Conservation (phyloP, 1,284 basidiomycete genomes). For the Cutaneotrichosporon sp. region DNA sequence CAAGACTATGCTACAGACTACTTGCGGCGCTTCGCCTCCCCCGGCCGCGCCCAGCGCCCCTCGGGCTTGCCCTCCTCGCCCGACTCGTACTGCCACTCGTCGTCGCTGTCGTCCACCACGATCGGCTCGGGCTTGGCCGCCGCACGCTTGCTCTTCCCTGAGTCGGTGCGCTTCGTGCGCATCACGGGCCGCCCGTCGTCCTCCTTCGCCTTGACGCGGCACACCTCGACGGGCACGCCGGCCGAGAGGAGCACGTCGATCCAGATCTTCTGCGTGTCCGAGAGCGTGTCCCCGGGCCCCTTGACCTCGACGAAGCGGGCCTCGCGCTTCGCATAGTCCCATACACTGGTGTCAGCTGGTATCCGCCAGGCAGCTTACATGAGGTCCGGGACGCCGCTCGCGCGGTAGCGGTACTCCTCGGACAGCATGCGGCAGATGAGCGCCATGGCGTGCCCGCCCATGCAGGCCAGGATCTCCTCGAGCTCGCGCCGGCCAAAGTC, state of each 20-base stretch:
- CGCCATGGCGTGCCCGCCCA: constrained; percentile 69
- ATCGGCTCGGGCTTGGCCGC: constrained; percentile 4
- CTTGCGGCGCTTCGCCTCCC: not conserved
- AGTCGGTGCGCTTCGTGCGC: not conserved
- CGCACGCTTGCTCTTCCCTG: not conserved
- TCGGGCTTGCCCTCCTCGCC: constrained; percentile 25
- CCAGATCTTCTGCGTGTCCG: constrained; percentile 91
- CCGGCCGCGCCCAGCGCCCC: constrained; percentile 19
- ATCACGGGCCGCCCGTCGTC: not conserved
- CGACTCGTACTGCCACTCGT: constrained; percentile 26
- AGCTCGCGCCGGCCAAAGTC: constrained; percentile 75
- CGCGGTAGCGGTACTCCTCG: constrained; percentile 81
- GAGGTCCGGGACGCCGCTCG: constrained; percentile 87
- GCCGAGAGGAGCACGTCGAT: constrained; percentile 71
- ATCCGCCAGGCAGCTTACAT: constrained; percentile 55
- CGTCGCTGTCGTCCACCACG: constrained; percentile 9
- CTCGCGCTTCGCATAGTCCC: constrained; percentile 63
- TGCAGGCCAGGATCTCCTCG: constrained; percentile 74
- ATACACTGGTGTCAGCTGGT: constrained; percentile 57
- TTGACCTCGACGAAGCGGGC: constrained; percentile 96
- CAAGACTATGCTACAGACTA: not conserved
- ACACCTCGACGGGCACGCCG: constrained; percentile 71
- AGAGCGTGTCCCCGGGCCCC: constrained; percentile 83
- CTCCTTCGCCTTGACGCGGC: constrained; percentile 60
- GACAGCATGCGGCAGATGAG: constrained; percentile 80